phyloP scores from a whole-genome alignment of 306 rosid genomes.

The Prunus padus region DNA sequence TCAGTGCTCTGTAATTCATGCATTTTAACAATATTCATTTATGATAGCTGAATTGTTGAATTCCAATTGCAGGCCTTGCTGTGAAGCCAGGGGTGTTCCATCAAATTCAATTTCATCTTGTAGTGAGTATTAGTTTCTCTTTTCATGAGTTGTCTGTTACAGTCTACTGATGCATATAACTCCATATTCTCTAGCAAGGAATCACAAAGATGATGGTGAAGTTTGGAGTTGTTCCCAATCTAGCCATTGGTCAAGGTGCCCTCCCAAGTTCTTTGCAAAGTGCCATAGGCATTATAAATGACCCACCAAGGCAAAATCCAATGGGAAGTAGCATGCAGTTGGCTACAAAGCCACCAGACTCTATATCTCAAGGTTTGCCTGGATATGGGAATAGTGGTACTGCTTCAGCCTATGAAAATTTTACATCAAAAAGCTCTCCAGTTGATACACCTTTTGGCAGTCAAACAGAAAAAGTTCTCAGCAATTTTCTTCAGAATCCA shows the following conservation, averaged over 20 bases:
- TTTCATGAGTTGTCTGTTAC: slow-evolving; percentile 17
- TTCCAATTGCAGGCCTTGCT: slow-evolving; percentile 69
- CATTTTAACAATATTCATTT: neutral
- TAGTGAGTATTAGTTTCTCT: slow-evolving; percentile 51
- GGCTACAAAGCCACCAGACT: slow-evolving; percentile 45
- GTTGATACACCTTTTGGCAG: slow-evolving; percentile 47
- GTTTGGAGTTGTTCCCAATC: slow-evolving; percentile 55
- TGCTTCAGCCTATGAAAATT: slow-evolving; percentile 44
- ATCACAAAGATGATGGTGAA: slow-evolving; percentile 71
- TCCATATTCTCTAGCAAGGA: slow-evolving; percentile 48
- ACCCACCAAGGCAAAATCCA: slow-evolving; percentile 37
- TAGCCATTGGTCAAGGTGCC: slow-evolving; percentile 51
- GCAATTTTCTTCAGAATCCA: slow-evolving; percentile 74
- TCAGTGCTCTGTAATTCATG: neutral
- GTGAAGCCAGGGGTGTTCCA: slow-evolving; percentile 74
- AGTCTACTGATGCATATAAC: slow-evolving; percentile 21
- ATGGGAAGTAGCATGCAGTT: slow-evolving; percentile 45
- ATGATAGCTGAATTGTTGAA: slow-evolving; percentile 14
- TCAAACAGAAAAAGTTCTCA: slow-evolving; percentile 75
- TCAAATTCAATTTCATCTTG: slow-evolving; percentile 59
- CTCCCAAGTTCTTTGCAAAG: slow-evolving; percentile 58
- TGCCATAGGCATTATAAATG: slow-evolving; percentile 38
- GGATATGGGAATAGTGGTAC: slow-evolving; percentile 44
- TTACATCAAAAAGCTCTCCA: slow-evolving; percentile 32
- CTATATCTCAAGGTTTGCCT: slow-evolving; percentile 35